Evolutionary conservation across 768 basidiomycete species (phyloP).

Genomic region (Astraeus odoratus): DNA sequence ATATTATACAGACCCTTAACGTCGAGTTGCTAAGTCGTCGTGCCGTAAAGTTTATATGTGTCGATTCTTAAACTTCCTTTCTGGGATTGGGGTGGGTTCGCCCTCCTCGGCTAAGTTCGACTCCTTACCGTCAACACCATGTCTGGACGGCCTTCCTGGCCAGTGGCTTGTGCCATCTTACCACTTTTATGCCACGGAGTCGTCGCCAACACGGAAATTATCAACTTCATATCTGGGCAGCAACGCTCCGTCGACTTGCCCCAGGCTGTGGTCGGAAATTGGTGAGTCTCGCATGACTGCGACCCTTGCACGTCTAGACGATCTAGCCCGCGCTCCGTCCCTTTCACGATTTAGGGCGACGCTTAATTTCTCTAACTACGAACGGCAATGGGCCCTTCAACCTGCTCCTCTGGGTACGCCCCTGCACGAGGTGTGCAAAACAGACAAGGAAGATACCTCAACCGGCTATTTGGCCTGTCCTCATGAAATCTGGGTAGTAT

Average conservation of each 20-base stretch:
- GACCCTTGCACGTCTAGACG: constrained; percentile 10
- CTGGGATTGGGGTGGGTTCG: too few species aligned
- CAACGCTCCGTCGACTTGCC: constrained; percentile 12
- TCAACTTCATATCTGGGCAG: constrained; percentile 42
- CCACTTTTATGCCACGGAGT: constrained; percentile 21
- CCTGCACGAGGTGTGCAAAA: constrained; percentile 32
- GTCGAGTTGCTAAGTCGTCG: too few species aligned
- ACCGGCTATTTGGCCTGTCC: constrained; percentile 22
- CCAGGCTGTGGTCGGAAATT: constrained; percentile 21
- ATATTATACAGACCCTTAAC: too few species aligned
- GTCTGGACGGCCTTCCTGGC: constrained; percentile 9
- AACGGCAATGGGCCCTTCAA: constrained; percentile 31
- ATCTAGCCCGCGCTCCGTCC: neutral
- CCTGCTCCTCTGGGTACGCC: constrained; percentile 37
- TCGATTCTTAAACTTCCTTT: too few species aligned
- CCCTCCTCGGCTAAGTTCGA: too few species aligned
- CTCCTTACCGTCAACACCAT: too few species aligned
- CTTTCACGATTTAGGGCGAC: constrained; percentile 31
- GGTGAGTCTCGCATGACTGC: constrained; percentile 14
- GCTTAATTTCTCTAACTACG: constrained; percentile 27
- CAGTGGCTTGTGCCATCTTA: constrained; percentile 9
- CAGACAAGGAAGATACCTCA: constrained; percentile 1
- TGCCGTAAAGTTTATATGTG: too few species aligned
- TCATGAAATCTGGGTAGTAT: constrained; percentile 41
- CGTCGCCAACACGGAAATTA: constrained; percentile 58